These are phyloP conservation scores for Suhomyces pyralidae DNA, from an alignment of 805 yeast genomes.

Conservation along the genomic window DNA sequence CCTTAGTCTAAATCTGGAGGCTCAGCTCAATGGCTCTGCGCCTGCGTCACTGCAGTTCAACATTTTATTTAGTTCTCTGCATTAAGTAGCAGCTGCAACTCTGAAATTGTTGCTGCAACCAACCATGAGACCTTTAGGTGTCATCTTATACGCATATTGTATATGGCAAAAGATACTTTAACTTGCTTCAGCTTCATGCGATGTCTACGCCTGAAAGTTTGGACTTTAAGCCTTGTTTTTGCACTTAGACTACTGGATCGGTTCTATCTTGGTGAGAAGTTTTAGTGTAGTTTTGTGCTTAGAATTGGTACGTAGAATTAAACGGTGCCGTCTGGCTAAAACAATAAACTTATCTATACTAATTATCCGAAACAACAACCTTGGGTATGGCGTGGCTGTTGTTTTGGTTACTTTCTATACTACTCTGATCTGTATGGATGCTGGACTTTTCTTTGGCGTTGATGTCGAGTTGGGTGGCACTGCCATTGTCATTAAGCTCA, in stretches of 20 bases:
- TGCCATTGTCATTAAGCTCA: background rate
- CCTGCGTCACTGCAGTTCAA: background rate
- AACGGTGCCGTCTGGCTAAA: background rate
- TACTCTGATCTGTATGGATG: background rate
- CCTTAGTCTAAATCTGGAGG: background rate
- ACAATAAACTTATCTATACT: background rate
- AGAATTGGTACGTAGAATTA: background rate
- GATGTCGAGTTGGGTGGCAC: background rate
- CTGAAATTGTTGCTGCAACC: background rate
- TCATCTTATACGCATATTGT: background rate
- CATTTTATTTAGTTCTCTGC: too few relatives aligned
- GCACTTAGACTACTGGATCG: background rate
- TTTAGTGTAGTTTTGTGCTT: too few relatives aligned
- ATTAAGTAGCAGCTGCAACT: too few relatives aligned
- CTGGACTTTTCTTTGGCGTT: background rate
- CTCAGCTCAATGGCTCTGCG: background rate
- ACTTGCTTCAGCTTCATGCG: background rate
- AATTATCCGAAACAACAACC: slow-evolving; percentile 7
- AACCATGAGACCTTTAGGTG: background rate
- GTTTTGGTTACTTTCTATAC: background rate
- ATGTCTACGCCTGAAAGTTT: background rate
- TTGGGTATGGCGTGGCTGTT: slow-evolving; percentile 5
- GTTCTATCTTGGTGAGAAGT: too few relatives aligned
- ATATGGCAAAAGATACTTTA: background rate
- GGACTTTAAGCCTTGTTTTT: background rate